A percentile compares a stretch with the other conserved stretches of the same genome.
Evolutionary conservation across 108 stramenopile species (phyloP).

Genomic region (Poteriospumella lacustris): DNA sequence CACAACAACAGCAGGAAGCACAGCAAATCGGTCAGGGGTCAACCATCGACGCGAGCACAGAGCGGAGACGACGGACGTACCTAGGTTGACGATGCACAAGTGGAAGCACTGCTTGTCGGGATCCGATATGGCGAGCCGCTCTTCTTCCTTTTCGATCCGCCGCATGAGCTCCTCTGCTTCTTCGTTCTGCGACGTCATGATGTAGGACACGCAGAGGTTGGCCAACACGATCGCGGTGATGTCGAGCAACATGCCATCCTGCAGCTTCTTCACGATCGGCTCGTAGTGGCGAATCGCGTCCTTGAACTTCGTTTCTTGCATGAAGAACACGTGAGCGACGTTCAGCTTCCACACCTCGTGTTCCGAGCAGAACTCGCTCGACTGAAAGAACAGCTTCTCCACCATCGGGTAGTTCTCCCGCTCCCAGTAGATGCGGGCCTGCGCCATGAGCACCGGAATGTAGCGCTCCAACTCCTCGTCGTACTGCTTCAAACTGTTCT

Average conservation of each 20-base stretch:
- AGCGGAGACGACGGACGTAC: too few relatives aligned
- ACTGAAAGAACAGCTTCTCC: conserved; percentile 66
- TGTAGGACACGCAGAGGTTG: conserved; percentile 77
- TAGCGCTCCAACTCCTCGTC: conserved; percentile 65
- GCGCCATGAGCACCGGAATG: conserved; percentile 70
- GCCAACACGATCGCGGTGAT: conserved; percentile 73
- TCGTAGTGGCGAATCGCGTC: conserved; percentile 75
- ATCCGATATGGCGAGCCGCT: conserved; percentile 47
- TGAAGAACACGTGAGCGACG: conserved; percentile 76
- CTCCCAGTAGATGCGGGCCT: conserved; percentile 78
- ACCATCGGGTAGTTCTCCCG: conserved; percentile 68
- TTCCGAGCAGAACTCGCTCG: conserved; percentile 70
- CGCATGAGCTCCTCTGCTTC: conserved; percentile 77
- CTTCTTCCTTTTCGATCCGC: conserved; percentile 65
- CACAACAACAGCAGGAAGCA: neutral
- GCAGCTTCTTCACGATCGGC: conserved; percentile 53
- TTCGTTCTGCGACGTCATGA: conserved; percentile 74
- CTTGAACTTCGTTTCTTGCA: conserved; percentile 66
- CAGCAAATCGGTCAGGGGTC: too few relatives aligned
- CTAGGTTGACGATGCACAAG: conserved; percentile 75
- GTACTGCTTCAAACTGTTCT: conserved; percentile 51
- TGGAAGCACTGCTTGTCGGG: conserved; percentile 61
- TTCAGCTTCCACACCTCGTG: conserved; percentile 70
- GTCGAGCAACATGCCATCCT: conserved; percentile 55
- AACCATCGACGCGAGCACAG: too few relatives aligned